phyloP scores from a whole-genome alignment of 306 rosid genomes.

The Cicer yamashitae region DNA sequence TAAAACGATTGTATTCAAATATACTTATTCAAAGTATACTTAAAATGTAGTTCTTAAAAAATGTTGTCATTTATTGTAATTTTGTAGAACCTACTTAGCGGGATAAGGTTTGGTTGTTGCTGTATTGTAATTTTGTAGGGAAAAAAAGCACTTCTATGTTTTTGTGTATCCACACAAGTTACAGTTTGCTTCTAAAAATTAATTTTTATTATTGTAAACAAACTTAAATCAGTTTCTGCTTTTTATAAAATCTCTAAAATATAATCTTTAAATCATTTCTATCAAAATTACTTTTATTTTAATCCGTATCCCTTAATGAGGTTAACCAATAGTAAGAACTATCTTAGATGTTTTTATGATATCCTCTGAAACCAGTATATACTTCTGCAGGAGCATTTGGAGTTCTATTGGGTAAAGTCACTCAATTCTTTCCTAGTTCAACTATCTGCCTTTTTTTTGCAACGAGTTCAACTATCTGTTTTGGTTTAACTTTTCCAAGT shows the following conservation, averaged over 20 bases:
- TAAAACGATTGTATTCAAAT: neutral
- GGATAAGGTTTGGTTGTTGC: neutral
- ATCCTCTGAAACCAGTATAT: constrained; percentile 45
- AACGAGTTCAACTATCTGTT: constrained; percentile 42
- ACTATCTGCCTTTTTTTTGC: constrained; percentile 25
- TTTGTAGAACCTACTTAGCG: neutral
- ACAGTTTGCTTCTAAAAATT: neutral
- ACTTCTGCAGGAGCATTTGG: constrained; percentile 53
- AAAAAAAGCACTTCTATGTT: constrained; percentile 13
- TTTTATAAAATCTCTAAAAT: neutral
- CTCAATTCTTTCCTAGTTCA: constrained; percentile 44
- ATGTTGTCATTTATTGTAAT: neutral
- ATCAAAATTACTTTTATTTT: neutral
- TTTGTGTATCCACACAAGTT: neutral
- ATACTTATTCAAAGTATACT: neutral
- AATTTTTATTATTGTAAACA: neutral
- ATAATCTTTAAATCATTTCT: neutral
- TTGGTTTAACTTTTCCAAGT: constrained; percentile 34
- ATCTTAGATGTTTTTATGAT: constrained; percentile 36
- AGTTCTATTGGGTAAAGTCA: constrained; percentile 43
- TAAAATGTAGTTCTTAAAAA: neutral
- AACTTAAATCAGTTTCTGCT: neutral
- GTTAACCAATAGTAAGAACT: constrained; percentile 24
- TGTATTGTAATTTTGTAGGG: neutral
- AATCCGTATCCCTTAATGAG: constrained; percentile 16